Percentiles rank a stretch among this genome's conserved stretches.
phyloP scores from a whole-genome alignment of 2,329 filamentous ascomycete genomes.

The Trichoderma atroviride region DNA sequence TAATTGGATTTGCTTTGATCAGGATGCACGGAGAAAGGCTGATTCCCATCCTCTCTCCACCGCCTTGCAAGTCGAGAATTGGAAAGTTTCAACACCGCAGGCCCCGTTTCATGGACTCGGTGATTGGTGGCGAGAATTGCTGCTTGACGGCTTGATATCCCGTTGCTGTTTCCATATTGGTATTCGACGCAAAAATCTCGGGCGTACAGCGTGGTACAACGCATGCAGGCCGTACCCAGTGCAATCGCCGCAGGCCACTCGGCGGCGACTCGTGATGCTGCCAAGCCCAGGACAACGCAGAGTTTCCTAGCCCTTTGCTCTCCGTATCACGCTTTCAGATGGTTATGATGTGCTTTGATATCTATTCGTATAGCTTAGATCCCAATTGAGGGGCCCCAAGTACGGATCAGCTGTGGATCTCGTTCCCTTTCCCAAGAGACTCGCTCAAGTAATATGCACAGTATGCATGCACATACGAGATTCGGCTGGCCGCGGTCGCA shows the following conservation, averaged over 20 bases:
- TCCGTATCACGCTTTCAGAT: neutral
- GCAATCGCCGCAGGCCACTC: neutral
- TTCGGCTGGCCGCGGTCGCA: neutral
- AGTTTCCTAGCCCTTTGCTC: neutral
- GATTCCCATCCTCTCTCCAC: neutral
- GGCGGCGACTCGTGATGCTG: neutral
- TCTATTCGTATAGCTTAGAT: neutral
- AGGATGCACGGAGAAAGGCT: neutral
- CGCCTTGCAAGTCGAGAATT: constrained; percentile 4
- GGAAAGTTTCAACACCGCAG: neutral
- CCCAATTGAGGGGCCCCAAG: neutral
- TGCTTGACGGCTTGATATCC: neutral
- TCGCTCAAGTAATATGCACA: neutral
- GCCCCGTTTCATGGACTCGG: constrained; percentile 3
- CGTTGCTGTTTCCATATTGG: neutral
- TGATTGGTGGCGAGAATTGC: constrained; percentile 8
- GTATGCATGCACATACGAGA: neutral
- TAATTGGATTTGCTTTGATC: neutral
- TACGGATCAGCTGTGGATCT: constrained; percentile 10
- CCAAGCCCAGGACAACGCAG: neutral
- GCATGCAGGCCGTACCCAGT: constrained; percentile 2
- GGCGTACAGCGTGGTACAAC: neutral
- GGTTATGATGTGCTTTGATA: neutral
- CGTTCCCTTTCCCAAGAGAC: neutral
- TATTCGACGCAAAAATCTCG: neutral